Evolutionary conservation across 1,284 basidiomycete species (phyloP), one percentile per base, ranked within the genome.

Genomic region (Xerocomus amazonicus): DNA sequence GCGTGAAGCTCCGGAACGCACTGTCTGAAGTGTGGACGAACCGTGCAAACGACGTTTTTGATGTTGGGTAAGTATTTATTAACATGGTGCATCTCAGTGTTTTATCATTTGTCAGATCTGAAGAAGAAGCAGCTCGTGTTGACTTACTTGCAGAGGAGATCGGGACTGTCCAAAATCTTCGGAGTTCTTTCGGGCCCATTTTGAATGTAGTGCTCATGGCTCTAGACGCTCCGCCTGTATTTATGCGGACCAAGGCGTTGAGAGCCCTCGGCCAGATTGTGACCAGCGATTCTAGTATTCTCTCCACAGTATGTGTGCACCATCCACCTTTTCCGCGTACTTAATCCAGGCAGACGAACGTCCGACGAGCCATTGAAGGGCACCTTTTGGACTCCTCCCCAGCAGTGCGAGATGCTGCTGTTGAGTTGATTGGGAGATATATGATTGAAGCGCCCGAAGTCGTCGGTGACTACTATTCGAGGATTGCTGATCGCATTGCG

Each of bases 361-460:
- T 94, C 34, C 83, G 87, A 19, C 75, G 78, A 37, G 84, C 90
- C 0, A 92, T 99, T 55, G 92, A 97, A 68, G 83, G 82, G 19
- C 90, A 96, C 61, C 77, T 99, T 16, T 73, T 89, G 3, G 96
- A 99, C 61, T 86, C 80, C 50, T 97, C 95, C 0, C 86, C 95
- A 1, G 87, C 89, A 26, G 97, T 99, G 16, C 87, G 96, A 32
- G 97, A 99, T 67, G 91, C 92, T 6, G 93, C 96, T 6, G 90
- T 99, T 8, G 94, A 97, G 55, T 74, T 99, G 43, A 90, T 99
- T 51, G 94, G 96, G 27, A 96, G 92, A 70, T 97, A 97, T 63
- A 85, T 98, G 70, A 81, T 95, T 26, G 86, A 92, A 51, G 85
- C 87, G 3, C 90, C 92, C 0, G 82, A 87, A 50, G 82, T 97